These are phyloP conservation scores for Malbranchea zuffiana DNA, from an alignment of 2,329 filamentous ascomycete species.

Conservation along the genomic window DNA sequence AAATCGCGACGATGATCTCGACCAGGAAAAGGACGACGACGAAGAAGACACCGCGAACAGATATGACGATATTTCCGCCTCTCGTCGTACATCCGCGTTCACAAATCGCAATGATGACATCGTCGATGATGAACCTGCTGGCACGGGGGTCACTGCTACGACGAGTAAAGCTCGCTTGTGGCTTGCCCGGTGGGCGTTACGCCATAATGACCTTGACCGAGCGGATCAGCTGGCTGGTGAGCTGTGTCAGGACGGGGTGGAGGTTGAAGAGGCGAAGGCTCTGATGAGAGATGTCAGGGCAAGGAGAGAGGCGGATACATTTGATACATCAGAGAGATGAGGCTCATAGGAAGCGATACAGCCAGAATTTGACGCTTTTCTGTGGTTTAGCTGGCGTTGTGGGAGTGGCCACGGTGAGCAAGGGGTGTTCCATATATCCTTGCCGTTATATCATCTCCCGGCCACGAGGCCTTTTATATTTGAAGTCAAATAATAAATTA, in stretches of 20 bases:
- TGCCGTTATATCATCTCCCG: too few relatives aligned
- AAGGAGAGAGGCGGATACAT: constrained; percentile 47
- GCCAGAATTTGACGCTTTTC: too few relatives aligned
- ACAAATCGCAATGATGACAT: constrained; percentile 27
- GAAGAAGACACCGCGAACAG: constrained; percentile 22
- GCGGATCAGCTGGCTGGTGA: constrained; percentile 78
- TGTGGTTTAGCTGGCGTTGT: too few relatives aligned
- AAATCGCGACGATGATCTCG: constrained; percentile 27
- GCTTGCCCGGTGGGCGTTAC: constrained; percentile 75
- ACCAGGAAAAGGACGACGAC: constrained; percentile 25
- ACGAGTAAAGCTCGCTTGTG: constrained; percentile 90
- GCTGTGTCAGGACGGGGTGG: constrained; percentile 87
- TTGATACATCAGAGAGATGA: too few relatives aligned
- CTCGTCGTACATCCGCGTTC: constrained; percentile 21
- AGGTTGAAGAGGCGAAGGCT: constrained; percentile 94
- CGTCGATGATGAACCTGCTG: constrained; percentile 32
- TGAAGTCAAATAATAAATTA: too few relatives aligned
- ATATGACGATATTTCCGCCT: constrained; percentile 45
- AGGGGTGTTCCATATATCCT: too few relatives aligned
- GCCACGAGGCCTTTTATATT: too few relatives aligned
- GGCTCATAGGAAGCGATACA: too few relatives aligned
- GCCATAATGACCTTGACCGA: constrained; percentile 60
- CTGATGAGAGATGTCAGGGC: constrained; percentile 77
- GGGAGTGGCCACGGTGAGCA: too few relatives aligned
- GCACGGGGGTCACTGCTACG: constrained; percentile 78